These are phyloP conservation scores for Logfia minima DNA, from an alignment of 129 eudicot genomes.

Conservation along the genomic window DNA sequence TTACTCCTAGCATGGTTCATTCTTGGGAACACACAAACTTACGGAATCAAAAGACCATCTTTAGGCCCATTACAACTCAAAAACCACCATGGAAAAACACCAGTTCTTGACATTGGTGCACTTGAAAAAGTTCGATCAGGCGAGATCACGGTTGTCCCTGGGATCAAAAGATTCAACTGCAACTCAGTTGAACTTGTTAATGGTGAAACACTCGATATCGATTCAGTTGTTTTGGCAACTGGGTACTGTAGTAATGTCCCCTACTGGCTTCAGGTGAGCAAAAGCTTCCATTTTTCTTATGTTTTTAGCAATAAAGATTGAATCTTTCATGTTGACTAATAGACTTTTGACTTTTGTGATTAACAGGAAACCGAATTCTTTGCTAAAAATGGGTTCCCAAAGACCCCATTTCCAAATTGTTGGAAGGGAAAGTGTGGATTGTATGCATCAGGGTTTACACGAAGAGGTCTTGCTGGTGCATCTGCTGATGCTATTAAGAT, in stretches of 20 bases:
- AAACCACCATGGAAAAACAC: conserved; percentile 74
- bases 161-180: conserved; percentile 56
- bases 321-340: conserved; percentile 22
- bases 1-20: conserved; percentile 64
- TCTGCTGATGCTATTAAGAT: conserved; percentile 74
- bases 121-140: conserved; percentile 68
- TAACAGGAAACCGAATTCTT: conserved; percentile 77
- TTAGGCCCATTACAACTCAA: conserved; percentile 68
- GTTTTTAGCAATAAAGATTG: neutral
- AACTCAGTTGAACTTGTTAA: conserved; percentile 59
- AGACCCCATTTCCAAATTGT: conserved; percentile 69
- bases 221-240: conserved; percentile 83
- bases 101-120: conserved; percentile 85
- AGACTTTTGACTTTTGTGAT: conserved; percentile 18
- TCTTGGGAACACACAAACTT: conserved; percentile 61
- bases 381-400: conserved; percentile 77
- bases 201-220: conserved; percentile 61
- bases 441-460: conserved; percentile 90
- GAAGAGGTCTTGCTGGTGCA: conserved; percentile 90
- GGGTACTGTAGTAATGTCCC: conserved; percentile 94
- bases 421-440: conserved; percentile 93
- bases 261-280: conserved; percentile 84
- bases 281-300: conserved; percentile 26
- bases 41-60: conserved; percentile 68
- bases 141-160: conserved; percentile 65